Percentiles rank a stretch among this genome's conserved stretches.
phyloP scores from a whole-genome alignment of 768 basidiomycete species.

The Podaxis sp. region DNA sequence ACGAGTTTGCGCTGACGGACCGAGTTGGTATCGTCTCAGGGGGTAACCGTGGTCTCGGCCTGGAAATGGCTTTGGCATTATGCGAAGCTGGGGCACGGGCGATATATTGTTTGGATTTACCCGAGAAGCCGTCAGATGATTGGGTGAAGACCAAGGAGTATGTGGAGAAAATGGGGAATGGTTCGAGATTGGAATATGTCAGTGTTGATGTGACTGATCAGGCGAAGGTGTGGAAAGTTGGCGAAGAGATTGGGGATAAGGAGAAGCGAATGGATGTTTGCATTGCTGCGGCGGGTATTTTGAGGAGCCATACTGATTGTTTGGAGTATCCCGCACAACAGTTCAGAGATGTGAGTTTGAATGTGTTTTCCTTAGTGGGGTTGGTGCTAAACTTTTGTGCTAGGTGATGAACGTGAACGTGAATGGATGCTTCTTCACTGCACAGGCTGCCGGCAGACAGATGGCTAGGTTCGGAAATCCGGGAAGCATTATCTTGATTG shows the following conservation, averaged over 20 bases:
- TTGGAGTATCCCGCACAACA: slow-evolving; percentile 64
- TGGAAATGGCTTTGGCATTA: slow-evolving; percentile 80
- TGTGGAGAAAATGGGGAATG: slow-evolving; percentile 43
- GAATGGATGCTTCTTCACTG: slow-evolving; percentile 62
- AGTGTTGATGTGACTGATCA: slow-evolving; percentile 68
- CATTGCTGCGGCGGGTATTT: slow-evolving; percentile 75
- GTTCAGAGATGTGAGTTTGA: slow-evolving; percentile 54
- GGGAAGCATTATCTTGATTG: slow-evolving; percentile 66
- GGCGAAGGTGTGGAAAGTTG: slow-evolving; percentile 53
- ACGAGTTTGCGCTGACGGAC: slow-evolving; percentile 56
- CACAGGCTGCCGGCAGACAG: slow-evolving; percentile 64
- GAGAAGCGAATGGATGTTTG: slow-evolving; percentile 77
- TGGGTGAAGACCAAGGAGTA: slow-evolving; percentile 56
- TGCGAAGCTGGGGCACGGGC: slow-evolving; percentile 71
- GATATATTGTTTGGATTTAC: slow-evolving; percentile 70
- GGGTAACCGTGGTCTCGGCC: slow-evolving; percentile 68
- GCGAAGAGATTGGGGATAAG: slow-evolving; percentile 57
- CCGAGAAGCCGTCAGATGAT: slow-evolving; percentile 53
- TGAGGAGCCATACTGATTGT: slow-evolving; percentile 59
- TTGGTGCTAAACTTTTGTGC: neutral
- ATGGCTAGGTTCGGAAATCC: slow-evolving; percentile 53
- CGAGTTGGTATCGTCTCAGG: slow-evolving; percentile 65
- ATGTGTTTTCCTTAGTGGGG: neutral
- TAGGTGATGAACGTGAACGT: slow-evolving; percentile 72
- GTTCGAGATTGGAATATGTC: slow-evolving; percentile 56